Conservation (phyloP, 1,284 basidiomycete species). For the Chiua sp. region DNA sequence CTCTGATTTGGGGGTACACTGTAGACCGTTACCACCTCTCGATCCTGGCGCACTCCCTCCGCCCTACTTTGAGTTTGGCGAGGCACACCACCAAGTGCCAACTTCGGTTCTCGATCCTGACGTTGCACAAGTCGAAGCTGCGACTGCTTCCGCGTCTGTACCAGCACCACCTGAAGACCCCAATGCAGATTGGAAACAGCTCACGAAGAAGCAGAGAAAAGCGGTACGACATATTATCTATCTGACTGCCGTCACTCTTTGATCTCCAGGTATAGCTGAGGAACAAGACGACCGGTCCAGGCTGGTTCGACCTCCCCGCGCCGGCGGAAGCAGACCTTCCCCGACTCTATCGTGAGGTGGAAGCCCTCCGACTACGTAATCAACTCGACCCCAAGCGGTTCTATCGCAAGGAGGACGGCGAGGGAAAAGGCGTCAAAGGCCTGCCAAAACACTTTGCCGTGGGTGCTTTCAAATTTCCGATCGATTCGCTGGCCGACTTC, state of each 20-base stretch:
- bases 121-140: constrained; percentile 54
- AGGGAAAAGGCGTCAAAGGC: constrained; percentile 85
- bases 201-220: constrained; percentile 74
- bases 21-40: constrained; percentile 67
- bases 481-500: constrained; percentile 12
- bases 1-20: constrained; percentile 14
- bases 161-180: constrained; percentile 67
- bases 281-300: constrained; percentile 78
- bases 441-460: constrained; percentile 92
- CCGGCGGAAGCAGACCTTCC: constrained; percentile 83
- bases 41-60: constrained; percentile 65
- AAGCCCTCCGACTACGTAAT: constrained; percentile 90
- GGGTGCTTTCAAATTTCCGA: constrained; percentile 30
- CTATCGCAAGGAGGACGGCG: constrained; percentile 84
- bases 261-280: constrained; percentile 53
- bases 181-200: constrained; percentile 58
- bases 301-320: constrained; percentile 93
- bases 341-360: constrained; percentile 89
- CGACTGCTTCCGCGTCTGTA: constrained; percentile 47
- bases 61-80: constrained; percentile 63
- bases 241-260: background rate
- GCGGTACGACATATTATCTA: constrained; percentile 47
- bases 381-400: constrained; percentile 97
- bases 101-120: constrained; percentile 64
- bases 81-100: constrained; percentile 48